A percentile compares a stretch with the other conserved stretches of the same genome.
phyloP scores from a whole-genome alignment of 331 rosid species.

The Phaseolus coccineus region DNA sequence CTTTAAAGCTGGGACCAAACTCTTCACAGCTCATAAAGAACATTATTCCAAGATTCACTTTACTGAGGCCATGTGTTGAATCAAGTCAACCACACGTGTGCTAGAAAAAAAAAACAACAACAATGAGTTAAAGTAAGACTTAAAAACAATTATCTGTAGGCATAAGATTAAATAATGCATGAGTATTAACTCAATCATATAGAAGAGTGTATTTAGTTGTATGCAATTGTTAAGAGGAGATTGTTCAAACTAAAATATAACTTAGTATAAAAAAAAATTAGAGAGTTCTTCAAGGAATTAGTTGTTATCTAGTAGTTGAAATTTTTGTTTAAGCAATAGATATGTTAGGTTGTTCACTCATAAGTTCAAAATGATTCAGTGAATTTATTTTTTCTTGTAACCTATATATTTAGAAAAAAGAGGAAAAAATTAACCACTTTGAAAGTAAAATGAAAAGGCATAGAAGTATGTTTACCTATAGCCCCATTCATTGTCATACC shows the following conservation, averaged over 20 bases:
- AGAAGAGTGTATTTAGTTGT: not conserved
- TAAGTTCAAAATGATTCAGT: too few relatives aligned
- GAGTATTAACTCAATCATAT: not conserved
- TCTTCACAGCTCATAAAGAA: constrained; percentile 18
- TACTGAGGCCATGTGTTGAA: constrained; percentile 65
- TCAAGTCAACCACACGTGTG: constrained; percentile 71
- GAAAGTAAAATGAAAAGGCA: not conserved
- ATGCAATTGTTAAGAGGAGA: not conserved
- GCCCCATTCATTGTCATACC: constrained; percentile 89
- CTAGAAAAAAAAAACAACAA: constrained; percentile 32
- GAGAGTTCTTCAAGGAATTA: too few relatives aligned
- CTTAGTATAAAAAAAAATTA: too few relatives aligned
- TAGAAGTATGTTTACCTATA: constrained; percentile 59
- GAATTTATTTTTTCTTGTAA: too few relatives aligned
- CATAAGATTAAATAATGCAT: not conserved
- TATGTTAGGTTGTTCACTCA: too few relatives aligned
- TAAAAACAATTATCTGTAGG: not conserved
- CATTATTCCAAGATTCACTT: constrained; percentile 26
- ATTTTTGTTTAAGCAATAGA: too few relatives aligned
- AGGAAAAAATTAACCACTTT: not conserved
- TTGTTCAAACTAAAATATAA: not conserved
- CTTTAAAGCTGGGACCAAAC: constrained; percentile 4
- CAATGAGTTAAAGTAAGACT: not conserved
- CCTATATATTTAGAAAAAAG: not conserved
- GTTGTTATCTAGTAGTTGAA: too few relatives aligned